Base-by-base conservation (phyloP, 352 stramenopile species). In the Pythium brassicae region DNA sequence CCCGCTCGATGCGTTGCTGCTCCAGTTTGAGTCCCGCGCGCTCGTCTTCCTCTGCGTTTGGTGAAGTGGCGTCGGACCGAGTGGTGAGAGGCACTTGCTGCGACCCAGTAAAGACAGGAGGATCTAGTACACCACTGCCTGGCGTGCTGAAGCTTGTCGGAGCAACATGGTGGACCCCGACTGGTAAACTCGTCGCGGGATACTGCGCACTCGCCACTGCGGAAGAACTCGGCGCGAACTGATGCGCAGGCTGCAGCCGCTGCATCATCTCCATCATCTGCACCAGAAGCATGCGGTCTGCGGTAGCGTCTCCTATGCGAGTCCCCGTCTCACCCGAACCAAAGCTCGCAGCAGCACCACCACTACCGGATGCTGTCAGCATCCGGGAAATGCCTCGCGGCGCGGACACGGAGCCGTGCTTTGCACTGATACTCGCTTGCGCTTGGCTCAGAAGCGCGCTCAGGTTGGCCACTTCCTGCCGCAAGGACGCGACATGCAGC, bases 211-310 rank as follows among this genome's bases (percentile, higher is more conserved):
- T 2, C 14, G 14, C 2, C n/a, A 9, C 9, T 20, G 11, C 4
- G 2, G 42, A 5, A 51, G 3, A 22, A 40, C 15, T 48, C 34
- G 35, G 25, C 15, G 29, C n/a, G 20, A 40, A 14, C 27, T 37
- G 52, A 6, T 35, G 35, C 3, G 35, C 63, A 29, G 52, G 40
- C 48, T 69, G 70, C 46, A 74, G 27, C 27, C 59, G 69, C 25
- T 55, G 25, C 75, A 88, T 83, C 65, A 86, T 78, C 52, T 86
- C 73, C 66, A 88, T 86, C 71, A 88, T 86, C 32, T 65, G 67
- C 60, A 86, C 71, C 58, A 79, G 69, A n/a, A 89, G 58, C 45
- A 72, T 68, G 10, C 68, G 63, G 29, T 84, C 74, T 17, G 10
- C 20, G 12, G 9, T 9, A 4, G 22, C 4, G 23, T 34, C 44